These are phyloP conservation scores for Aspergillus haitiensis DNA, from an alignment of 495 filamentous ascomycete species.

Conservation along the genomic window DNA sequence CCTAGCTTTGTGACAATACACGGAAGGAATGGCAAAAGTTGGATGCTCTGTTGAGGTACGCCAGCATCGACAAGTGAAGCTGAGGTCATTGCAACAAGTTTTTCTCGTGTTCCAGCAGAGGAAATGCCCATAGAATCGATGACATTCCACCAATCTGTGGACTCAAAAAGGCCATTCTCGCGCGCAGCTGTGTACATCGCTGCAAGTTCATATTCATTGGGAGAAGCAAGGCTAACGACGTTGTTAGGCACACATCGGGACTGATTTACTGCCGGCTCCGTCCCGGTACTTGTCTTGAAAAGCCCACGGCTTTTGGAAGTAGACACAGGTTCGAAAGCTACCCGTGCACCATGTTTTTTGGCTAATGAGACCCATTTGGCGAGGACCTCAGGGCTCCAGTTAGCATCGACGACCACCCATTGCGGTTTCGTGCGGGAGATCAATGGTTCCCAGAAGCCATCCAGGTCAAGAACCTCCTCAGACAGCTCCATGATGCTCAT, in stretches of 20 bases:
- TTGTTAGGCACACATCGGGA: slow-evolving; percentile 58
- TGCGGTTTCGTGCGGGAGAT: slow-evolving; percentile 58
- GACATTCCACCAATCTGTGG: slow-evolving; percentile 67
- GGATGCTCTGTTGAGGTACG: slow-evolving; percentile 75
- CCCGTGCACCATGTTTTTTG: slow-evolving; percentile 50
- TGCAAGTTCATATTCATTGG: slow-evolving; percentile 77
- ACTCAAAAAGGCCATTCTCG: slow-evolving; percentile 63
- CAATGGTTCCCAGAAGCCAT: slow-evolving; percentile 60
- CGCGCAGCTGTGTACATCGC: slow-evolving; percentile 70
- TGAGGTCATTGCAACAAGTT: slow-evolving; percentile 62
- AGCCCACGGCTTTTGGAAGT: slow-evolving; percentile 69
- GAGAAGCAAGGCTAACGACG: slow-evolving; percentile 68
- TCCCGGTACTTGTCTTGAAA: slow-evolving; percentile 46
- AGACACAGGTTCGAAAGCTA: slow-evolving; percentile 94
- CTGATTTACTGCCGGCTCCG: slow-evolving; percentile 30
- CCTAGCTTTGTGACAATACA: slow-evolving; percentile 85
- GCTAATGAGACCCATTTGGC: slow-evolving; percentile 61
- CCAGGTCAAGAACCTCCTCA: slow-evolving; percentile 41
- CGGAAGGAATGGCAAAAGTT: slow-evolving; percentile 86
- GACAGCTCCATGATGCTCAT: slow-evolving; percentile 77
- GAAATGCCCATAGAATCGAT: slow-evolving; percentile 72
- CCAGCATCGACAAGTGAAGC: slow-evolving; percentile 70
- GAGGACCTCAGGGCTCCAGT: slow-evolving; percentile 68
- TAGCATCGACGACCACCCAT: slow-evolving; percentile 79
- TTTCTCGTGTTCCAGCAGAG: slow-evolving; percentile 58